Evolutionary conservation across 192 early-diverging fungal genomes (phyloP).

Genomic region (Oehlia diaphana): DNA sequence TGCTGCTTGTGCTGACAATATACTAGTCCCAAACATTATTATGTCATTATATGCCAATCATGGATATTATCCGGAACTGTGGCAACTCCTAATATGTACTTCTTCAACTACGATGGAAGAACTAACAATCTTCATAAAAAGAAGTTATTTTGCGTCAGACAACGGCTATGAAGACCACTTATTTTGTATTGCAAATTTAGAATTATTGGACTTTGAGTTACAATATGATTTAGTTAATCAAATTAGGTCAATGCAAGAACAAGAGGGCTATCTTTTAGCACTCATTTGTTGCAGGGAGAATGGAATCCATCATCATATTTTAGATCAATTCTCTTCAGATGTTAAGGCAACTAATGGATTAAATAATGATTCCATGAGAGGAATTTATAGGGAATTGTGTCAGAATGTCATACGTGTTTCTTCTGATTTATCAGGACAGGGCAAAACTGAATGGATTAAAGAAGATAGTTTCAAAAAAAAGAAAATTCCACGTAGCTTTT

Average conservation of each 20-base stretch:
- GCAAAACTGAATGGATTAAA: slow-evolving; percentile 30
- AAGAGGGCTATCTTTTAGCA: background rate
- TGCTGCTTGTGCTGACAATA: slow-evolving; percentile 21
- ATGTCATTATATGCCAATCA: slow-evolving; percentile 30
- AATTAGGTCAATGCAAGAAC: background rate
- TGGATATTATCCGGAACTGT: slow-evolving; percentile 25
- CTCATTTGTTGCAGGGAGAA: slow-evolving; percentile 12
- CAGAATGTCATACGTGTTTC: slow-evolving; percentile 11
- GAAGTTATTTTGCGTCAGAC: slow-evolving; percentile 18
- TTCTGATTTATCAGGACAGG: slow-evolving; percentile 23
- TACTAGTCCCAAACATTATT: slow-evolving; percentile 13
- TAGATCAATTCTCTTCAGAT: slow-evolving; percentile 24
- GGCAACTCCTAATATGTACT: slow-evolving; percentile 27
- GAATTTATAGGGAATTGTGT: slow-evolving; percentile 20
- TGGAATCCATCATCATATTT: slow-evolving; percentile 23
- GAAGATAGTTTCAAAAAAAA: background rate
- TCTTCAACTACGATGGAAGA: slow-evolving; percentile 29
- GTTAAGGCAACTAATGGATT: slow-evolving; percentile 12
- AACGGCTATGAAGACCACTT: slow-evolving; percentile 21
- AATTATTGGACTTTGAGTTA: slow-evolving; percentile 24
- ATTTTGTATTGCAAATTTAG: slow-evolving; percentile 30
- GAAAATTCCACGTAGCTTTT: slow-evolving; percentile 6
- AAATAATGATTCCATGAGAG: background rate
- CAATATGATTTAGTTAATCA: slow-evolving; percentile 26
- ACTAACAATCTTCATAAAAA: slow-evolving; percentile 19